Base-by-base conservation (phyloP, 169 alveolate species). In the Plasmodium vivax region DNA sequence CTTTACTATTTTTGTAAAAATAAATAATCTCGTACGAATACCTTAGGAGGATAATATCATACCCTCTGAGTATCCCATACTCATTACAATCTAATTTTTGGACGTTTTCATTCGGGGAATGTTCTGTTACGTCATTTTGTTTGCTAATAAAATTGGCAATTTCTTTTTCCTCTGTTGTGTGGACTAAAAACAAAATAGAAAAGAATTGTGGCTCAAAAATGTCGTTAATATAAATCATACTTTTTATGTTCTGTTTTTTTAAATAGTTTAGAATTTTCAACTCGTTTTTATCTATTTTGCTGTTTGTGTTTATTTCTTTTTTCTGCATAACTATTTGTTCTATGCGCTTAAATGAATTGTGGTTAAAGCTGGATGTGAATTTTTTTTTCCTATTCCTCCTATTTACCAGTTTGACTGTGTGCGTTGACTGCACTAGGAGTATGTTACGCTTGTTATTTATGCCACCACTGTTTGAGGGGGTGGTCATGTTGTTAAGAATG, bases 161-260 rank as follows among this genome's bases (percentile, higher is more conserved):
- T 54, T 87, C 87, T 32, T 75, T 75, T 87, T 87, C 85, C 36
- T 75, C 68, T 54, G 32, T 79, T 58, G 93, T 16, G 43, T 74
- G 12, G 68, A 74, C 41, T 36, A 87, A 79, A 87, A 87, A 77
- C 16, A 87, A 9, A 19, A 87, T 87, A 56, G 93, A 87, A 27
- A 87, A 75, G 56, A 54, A 41, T 8, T 79, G 85, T 54, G 93
- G 85, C 32, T 87, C 93, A 58, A 87, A 87, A 41, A 87, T 75
- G 43, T 87, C 93, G 71, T 87, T 87, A 71, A 87, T 77, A 87
- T 87, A 87, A 30, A 87, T 56, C 87, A 87, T 87, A 77, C 93
- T 87, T 77, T 87, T 87, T 54, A 87, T 87, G 68, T 87, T 87
- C 54, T 87, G 85, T 10, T 77, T 75, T 87, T 87, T 74, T 87